Evolutionary conservation across 2,329 filamentous ascomycete genomes (phyloP), one percentile per base, ranked within the genome.

Genomic region (Hymenotorrendiella dingleyae): DNA sequence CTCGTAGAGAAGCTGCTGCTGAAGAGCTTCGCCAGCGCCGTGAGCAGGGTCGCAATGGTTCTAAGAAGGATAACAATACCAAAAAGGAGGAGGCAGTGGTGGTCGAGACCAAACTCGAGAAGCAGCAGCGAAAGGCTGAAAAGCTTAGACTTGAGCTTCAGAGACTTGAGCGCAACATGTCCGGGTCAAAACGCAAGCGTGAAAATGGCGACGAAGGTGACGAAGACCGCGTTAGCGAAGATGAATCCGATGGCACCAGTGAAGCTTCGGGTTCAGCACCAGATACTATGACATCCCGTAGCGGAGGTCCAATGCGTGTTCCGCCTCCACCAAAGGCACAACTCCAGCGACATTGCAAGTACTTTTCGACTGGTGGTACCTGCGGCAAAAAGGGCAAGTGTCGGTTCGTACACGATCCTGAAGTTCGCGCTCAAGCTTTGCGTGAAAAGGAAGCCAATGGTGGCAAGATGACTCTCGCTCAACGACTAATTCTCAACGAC

Each of bases 341-440:
- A 55, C 71, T 80, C 30, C 72, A 75, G 38, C 78, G 75, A 50
- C 79, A 82, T 57, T 84, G 80, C 74, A 84, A 84, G 64, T 84
- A 84, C 62, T 84, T 76, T 60, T 80, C 79, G 28, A 83, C 79
- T 40, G 80, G 80, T 52, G 80, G 80, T 47, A 80, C 71, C 45
- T 84, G 80, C 64, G 80, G 79, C 40, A 84, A 84, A 72, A 82
- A 82, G 73, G 77, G 78, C 77, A 83, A 83, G 78, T 84, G 80
- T 69, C 80, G 80, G 65, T 84, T 84, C 65, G 77, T 82, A 50
- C 80, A 84, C 61, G 80, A 84, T 59, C 71, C 73, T 14, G 73
- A 74, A 49, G 74, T 80, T 45, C 72, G 80, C 53, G 76, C 80
- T 55, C 76, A 76, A 51, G 79, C 79, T 44, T 68, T 83, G 36